A percentile compares a stretch with the other conserved stretches of the same genome.
phyloP scores from a whole-genome alignment of 345 rosid species.

The Salix caprea region DNA sequence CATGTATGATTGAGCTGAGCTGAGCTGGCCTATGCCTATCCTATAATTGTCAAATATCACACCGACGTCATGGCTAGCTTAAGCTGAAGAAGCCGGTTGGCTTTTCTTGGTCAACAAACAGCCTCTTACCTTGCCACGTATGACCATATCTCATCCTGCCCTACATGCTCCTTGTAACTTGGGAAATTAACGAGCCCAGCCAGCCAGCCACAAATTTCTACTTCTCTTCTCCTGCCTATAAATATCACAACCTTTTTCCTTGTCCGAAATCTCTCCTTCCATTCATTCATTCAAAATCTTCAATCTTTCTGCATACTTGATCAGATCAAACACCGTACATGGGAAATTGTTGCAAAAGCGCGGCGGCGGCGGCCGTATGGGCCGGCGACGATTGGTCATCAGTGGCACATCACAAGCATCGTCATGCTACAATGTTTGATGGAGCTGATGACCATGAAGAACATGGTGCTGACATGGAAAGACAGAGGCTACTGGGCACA shows the following conservation, averaged over 20 bases:
- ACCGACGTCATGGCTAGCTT: neutral
- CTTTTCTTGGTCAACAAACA: conserved; percentile 10
- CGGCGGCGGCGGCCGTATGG: conserved; percentile 20
- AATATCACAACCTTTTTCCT: neutral
- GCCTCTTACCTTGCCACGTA: neutral
- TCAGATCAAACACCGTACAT: conserved; percentile 7
- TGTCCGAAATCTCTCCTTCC: conserved; percentile 14
- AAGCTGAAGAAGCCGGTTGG: conserved; percentile 1
- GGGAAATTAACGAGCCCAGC: neutral
- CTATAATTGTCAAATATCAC: neutral
- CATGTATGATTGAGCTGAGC: neutral
- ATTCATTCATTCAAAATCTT: neutral
- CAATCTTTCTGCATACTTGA: too few relatives aligned
- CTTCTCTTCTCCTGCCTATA: neutral
- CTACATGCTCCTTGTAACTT: neutral
- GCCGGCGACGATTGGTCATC: conserved; percentile 43
- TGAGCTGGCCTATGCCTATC: neutral
- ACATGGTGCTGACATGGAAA: neutral
- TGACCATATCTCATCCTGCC: neutral
- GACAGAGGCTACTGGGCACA: conserved; percentile 16
- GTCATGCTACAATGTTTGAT: neutral
- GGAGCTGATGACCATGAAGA: neutral
- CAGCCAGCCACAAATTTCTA: neutral
- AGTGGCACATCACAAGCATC: neutral
- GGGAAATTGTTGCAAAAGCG: conserved; percentile 41